These are phyloP conservation scores for Neoscytalidium dimidiatum DNA, from an alignment of 2,329 filamentous ascomycete genomes.

Conservation along the genomic window DNA sequence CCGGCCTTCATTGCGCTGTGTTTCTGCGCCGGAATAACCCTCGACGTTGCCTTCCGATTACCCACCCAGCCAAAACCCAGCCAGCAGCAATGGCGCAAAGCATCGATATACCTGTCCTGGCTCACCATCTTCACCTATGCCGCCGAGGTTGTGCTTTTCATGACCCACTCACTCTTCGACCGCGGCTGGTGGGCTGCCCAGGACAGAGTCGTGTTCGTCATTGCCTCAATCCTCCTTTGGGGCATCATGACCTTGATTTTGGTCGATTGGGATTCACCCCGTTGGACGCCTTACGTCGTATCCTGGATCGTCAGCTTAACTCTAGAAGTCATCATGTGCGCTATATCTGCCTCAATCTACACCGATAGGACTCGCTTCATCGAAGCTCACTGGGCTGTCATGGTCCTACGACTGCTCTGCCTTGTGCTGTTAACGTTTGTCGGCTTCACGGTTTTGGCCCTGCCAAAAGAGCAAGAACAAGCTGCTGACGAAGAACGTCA, in stretches of 20 bases:
- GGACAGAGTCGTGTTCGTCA: conserved; percentile 34
- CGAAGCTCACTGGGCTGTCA: conserved; percentile 28
- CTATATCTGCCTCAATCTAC: conserved; percentile 25
- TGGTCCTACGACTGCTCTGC: conserved; percentile 27
- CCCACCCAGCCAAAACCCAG: conserved; percentile 1
- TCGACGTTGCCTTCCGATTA: conserved; percentile 16
- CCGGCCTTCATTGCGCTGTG: conserved; percentile 8
- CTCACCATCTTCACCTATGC: conserved; percentile 18
- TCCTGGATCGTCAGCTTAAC: conserved; percentile 34
- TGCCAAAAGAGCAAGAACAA: conserved; percentile 26
- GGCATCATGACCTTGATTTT: conserved; percentile 29
- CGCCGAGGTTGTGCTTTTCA: conserved; percentile 25
- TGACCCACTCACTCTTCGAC: conserved; percentile 32
- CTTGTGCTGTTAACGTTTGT: conserved; percentile 29
- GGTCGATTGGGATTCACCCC: conserved; percentile 27
- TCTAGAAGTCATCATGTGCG: conserved; percentile 33
- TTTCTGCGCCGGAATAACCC: not conserved
- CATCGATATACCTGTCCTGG: not conserved
- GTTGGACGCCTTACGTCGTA: conserved; percentile 38
- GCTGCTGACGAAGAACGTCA: conserved; percentile 60
- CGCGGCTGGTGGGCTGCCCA: conserved; percentile 33
- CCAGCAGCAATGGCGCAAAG: not conserved
- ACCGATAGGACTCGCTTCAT: conserved; percentile 23
- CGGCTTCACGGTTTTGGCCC: conserved; percentile 6
- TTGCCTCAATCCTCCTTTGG: conserved; percentile 39